Evolutionary conservation across 2,329 filamentous ascomycete species (phyloP).

Genomic region (Myriosclerotinia duriaeana): DNA sequence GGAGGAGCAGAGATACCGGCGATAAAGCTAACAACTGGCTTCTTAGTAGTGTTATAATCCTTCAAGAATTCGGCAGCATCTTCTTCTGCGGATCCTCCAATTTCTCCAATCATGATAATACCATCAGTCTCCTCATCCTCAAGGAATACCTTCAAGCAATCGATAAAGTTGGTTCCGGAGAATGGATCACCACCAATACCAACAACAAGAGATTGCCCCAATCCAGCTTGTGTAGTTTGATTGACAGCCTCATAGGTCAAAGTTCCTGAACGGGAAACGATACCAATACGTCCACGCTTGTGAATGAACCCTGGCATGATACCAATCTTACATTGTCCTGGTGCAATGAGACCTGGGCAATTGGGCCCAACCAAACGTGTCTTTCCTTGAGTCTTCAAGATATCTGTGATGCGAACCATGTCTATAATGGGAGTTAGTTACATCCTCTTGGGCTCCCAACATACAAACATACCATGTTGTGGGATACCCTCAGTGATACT

Average conservation of each 20-base stretch:
- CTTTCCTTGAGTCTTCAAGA: slow-evolving; percentile 96
- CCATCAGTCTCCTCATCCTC: slow-evolving; percentile 95
- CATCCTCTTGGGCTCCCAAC: slow-evolving; percentile 25
- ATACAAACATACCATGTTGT: slow-evolving; percentile 74
- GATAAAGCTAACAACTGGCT: slow-evolving; percentile 97
- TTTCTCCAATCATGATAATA: slow-evolving; percentile 99
- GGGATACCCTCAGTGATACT: slow-evolving; percentile 95
- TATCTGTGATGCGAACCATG: slow-evolving; percentile 98
- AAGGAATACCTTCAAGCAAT: slow-evolving; percentile 96
- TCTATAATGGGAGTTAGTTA: slow-evolving; percentile 52
- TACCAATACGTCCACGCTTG: slow-evolving; percentile 97
- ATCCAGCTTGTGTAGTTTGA: slow-evolving; percentile 95
- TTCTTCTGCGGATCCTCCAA: slow-evolving; percentile 95
- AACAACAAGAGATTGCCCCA: slow-evolving; percentile 96
- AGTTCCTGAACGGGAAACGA: slow-evolving; percentile 96
- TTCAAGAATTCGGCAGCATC: slow-evolving; percentile 96
- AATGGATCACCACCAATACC: slow-evolving; percentile 99
- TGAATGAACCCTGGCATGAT: slow-evolving; percentile 99
- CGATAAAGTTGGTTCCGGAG: slow-evolving; percentile 99
- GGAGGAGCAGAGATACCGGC: slow-evolving; percentile 97
- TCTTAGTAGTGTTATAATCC: slow-evolving; percentile 85
- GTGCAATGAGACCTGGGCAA: slow-evolving; percentile 94
- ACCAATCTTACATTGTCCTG: slow-evolving; percentile 98
- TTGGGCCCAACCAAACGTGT: slow-evolving; percentile 95
- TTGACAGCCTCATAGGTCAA: slow-evolving; percentile 99